Evolutionary conservation across 176 grass and related monocot species (phyloP).

Genomic region (Chloris gayana): DNA sequence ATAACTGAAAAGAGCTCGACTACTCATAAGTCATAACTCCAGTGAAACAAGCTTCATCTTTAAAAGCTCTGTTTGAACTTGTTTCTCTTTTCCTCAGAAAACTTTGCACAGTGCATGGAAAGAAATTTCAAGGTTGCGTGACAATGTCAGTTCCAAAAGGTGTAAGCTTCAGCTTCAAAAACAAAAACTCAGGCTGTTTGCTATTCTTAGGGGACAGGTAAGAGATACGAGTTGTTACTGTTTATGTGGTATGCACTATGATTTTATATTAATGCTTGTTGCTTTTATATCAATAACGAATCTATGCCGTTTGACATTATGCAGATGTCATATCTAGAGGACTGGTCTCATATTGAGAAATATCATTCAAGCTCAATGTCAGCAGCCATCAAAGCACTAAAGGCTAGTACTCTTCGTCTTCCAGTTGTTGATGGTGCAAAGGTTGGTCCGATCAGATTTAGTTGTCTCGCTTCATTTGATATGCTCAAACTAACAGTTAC

Average conservation of each 20-base stretch:
- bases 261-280: background rate
- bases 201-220: conserved; percentile 88
- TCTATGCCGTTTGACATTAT: conserved; percentile 47
- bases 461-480: conserved; percentile 15
- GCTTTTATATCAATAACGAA: conserved; percentile 25
- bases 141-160: conserved; percentile 74
- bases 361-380: conserved; percentile 88
- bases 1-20: background rate
- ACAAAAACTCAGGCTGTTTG: conserved; percentile 80
- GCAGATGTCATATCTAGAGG: conserved; percentile 80
- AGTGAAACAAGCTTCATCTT: background rate
- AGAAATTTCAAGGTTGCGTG: conserved; percentile 78
- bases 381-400: conserved; percentile 81
- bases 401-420: conserved; percentile 95
- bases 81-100: conserved; percentile 62
- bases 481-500: conserved; percentile 26
- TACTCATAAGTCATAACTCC: background rate
- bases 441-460: conserved; percentile 49
- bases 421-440: conserved; percentile 92
- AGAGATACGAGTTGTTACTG: conserved; percentile 1
- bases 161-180: conserved; percentile 77
- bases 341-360: conserved; percentile 78
- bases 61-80: background rate
- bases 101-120: conserved; percentile 79
- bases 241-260: conserved; percentile 17